Conservation (phyloP, 495 filamentous ascomycete species). For the Extremus antarcticus region DNA sequence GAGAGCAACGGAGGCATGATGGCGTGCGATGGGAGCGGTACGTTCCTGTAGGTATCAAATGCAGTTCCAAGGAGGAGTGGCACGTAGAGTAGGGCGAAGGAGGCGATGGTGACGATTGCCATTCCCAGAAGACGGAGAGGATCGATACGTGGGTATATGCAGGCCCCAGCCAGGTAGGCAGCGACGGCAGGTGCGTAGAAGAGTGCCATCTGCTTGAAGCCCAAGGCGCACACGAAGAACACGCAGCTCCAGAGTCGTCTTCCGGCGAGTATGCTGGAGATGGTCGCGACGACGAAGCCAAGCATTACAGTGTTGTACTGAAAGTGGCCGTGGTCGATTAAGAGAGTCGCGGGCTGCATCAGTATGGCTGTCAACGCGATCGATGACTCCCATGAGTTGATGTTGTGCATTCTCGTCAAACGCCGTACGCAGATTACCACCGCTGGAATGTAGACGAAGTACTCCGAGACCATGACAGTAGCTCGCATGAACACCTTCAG, state of each 20-base stretch:
- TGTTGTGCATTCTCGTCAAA: conserved; percentile 58
- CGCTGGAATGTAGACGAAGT: conserved; percentile 77
- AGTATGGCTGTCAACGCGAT: conserved; percentile 82
- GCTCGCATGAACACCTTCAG: conserved; percentile 94
- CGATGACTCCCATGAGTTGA: conserved; percentile 65
- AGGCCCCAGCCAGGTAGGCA: conserved; percentile 78
- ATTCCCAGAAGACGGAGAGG: conserved; percentile 62
- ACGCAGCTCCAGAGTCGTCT: conserved; percentile 77
- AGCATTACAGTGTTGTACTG: conserved; percentile 99
- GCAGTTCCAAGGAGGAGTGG: conserved; percentile 60
- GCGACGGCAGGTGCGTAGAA: conserved; percentile 93
- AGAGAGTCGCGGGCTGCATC: conserved; percentile 82
- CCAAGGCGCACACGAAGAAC: conserved; percentile 87
- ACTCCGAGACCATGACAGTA: conserved; percentile 81
- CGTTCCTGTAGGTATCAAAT: conserved; percentile 46
- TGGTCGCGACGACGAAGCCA: conserved; percentile 70
- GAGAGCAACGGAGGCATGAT: conserved; percentile 43
- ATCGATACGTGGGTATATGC: conserved; percentile 62
- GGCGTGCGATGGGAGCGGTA: conserved; percentile 39
- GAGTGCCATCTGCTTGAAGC: conserved; percentile 97
- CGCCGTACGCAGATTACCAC: conserved; percentile 71
- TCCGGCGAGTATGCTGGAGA: conserved; percentile 78
- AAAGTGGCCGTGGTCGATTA: conserved; percentile 97
- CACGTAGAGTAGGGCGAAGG: conserved; percentile 63
- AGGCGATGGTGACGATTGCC: conserved; percentile 54